Conservation (phyloP, 164 flowering plant species). For the Chimonanthus praecox region DNA sequence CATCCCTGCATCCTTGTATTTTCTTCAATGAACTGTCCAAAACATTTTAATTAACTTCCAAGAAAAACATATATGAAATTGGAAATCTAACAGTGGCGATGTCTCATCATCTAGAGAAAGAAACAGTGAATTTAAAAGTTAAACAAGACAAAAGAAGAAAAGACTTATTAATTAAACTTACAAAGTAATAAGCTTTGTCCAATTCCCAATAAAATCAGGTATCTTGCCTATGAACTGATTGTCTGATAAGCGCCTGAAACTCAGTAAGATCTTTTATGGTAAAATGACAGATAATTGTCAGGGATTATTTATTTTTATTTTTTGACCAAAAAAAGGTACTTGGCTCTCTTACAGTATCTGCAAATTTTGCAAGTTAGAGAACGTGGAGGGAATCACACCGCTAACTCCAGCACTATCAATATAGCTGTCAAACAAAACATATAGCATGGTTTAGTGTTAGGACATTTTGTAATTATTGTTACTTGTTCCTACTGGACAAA, state of each 20-base stretch:
- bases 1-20: too few species aligned
- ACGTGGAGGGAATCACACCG: conserved; percentile 35
- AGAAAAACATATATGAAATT: too few species aligned
- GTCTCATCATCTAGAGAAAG: not conserved
- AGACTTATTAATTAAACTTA: not conserved
- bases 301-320: too few species aligned
- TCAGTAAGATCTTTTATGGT: not conserved
- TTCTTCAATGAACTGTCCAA: too few species aligned
- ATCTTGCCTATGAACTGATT: conserved; percentile 9
- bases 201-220: conserved; percentile 9
- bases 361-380: conserved; percentile 18
- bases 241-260: conserved; percentile 9
- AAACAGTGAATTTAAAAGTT: not conserved
- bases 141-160: not conserved
- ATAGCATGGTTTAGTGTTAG: too few species aligned
- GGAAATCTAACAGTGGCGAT: too few species aligned
- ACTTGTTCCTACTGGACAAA: too few species aligned
- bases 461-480: too few species aligned
- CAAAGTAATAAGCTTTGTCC: conserved; percentile 7
- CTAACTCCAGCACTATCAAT: conserved; percentile 33
- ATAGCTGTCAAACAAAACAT: conserved; percentile 17
- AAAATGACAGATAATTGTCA: too few species aligned
- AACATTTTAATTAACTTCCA: too few species aligned
- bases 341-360: conserved; percentile 20
- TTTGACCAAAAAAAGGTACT: not conserved